Percentiles rank a stretch among this genome's conserved stretches.
Conservation (phyloP, 2,329 filamentous ascomycete genomes). For the Aureobasidium pullulans region DNA sequence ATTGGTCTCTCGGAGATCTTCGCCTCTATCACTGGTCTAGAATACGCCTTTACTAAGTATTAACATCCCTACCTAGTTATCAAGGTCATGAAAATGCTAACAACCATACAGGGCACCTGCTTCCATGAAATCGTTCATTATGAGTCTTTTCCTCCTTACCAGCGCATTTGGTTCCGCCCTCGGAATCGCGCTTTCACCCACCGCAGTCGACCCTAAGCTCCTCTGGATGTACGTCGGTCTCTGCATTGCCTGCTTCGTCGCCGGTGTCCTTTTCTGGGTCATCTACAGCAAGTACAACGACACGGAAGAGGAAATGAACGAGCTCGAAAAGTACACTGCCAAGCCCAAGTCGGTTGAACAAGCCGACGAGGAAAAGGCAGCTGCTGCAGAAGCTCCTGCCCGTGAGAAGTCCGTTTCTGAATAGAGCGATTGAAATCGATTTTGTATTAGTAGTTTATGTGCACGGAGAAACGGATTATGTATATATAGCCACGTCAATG, state of each 20-base stretch:
- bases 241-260: slow-evolving; percentile 16
- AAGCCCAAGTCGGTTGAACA: neutral
- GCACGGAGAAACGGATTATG: slow-evolving; percentile 3
- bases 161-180: slow-evolving; percentile 53
- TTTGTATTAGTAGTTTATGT: neutral
- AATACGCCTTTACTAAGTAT: slow-evolving; percentile 39
- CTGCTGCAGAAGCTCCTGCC: neutral
- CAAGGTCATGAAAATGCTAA: neutral
- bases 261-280: slow-evolving; percentile 24
- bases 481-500: neutral
- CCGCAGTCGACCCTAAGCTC: slow-evolving; percentile 56
- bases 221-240: slow-evolving; percentile 49
- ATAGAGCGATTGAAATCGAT: neutral
- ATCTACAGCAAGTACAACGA: slow-evolving; percentile 36
- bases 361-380: neutral
- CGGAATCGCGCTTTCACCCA: slow-evolving; percentile 53
- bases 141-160: slow-evolving; percentile 54
- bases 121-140: slow-evolving; percentile 43
- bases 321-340: slow-evolving; percentile 29
- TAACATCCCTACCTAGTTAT: neutral
- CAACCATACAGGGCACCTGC: slow-evolving; percentile 27
- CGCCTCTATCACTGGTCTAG: slow-evolving; percentile 40
- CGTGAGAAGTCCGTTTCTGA: neutral
- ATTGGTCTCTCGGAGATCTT: slow-evolving; percentile 41
- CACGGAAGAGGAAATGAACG: slow-evolving; percentile 45